Conservation (phyloP, 2,329 filamentous ascomycete genomes). For the Orbilia blumenaviensis region DNA sequence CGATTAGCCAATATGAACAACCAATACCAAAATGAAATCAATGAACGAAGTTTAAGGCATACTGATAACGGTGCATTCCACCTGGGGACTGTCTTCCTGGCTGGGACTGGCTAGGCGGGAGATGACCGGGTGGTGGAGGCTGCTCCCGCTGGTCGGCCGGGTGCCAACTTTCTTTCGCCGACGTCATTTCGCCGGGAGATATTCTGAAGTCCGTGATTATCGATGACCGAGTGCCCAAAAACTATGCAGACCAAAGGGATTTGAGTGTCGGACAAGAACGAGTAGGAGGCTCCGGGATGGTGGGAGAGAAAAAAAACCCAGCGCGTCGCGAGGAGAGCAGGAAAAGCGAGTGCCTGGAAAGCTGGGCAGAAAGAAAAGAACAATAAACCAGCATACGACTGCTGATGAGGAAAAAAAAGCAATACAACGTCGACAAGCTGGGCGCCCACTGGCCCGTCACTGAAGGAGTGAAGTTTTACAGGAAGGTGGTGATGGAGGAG, state of each 20-base stretch:
- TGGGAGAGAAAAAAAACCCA: slow-evolving; percentile 32
- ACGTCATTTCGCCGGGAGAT: slow-evolving; percentile 37
- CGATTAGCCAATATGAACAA: slow-evolving; percentile 13
- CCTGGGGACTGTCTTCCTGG: slow-evolving; percentile 45
- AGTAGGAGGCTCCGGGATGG: slow-evolving; percentile 7
- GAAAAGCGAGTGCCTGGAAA: slow-evolving; percentile 5
- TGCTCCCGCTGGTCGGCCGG: slow-evolving; percentile 52
- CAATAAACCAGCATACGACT: not conserved
- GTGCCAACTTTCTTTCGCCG: slow-evolving; percentile 51
- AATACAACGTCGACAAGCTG: not conserved
- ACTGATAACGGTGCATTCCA: slow-evolving; percentile 49
- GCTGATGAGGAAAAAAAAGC: not conserved
- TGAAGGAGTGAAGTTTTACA: not conserved
- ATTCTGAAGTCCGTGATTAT: not conserved
- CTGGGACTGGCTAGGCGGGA: slow-evolving; percentile 32
- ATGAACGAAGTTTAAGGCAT: not conserved
- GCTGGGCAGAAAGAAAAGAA: slow-evolving; percentile 1
- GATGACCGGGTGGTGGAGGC: slow-evolving; percentile 40
- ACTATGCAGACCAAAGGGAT: not conserved
- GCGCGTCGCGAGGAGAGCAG: slow-evolving; percentile 49
- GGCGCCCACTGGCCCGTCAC: not conserved
- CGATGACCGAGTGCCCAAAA: not conserved
- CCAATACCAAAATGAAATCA: not conserved
- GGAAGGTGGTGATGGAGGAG: slow-evolving; percentile 18
- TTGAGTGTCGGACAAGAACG: not conserved